Base-by-base conservation (phyloP, 352 stramenopile genomes). In the Phytophthora sp. region DNA sequence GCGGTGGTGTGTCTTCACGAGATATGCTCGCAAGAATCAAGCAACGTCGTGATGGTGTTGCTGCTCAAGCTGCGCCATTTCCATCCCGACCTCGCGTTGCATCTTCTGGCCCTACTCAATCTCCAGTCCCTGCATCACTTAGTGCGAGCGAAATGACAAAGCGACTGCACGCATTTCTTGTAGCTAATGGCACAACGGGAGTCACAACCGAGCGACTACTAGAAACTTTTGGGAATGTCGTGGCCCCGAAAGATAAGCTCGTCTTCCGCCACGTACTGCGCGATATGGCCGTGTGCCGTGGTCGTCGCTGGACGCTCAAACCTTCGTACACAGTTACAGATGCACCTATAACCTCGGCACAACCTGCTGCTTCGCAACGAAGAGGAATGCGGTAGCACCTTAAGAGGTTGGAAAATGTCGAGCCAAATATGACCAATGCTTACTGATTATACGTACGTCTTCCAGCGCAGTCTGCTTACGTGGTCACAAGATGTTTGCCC, bases 191-290 rank as follows among this genome's bases (percentile, higher is more conserved):
- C 13, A 54, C 48, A 46, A 57, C 74, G 26, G 91, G 89, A 5
- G 88, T 91, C 18, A 94, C 92, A 34, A 98, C 93, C 1, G 85
- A 96, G 54, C 72, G 95, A 49, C 76, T 99, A 26, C 71, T 98
- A 7, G 81, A 93, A 12, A 76, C 79, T 53, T 99, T 98, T 64
- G 84, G 66, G 20, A 68, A 86, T 15, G 72, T 98, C 20, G 74
- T 96, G 11, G 80, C 88, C 23, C 77, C 77, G n/a, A 91, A 95
- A 56, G 87, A 96, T 72, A 96, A 96, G 55, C 73, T 95, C 21
- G 71, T 95, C 15, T 96, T 96, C 54, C 84, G 88, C 15, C 90
- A 92, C 27, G 58, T 96, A 42, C 68, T 96, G 52, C 85, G 82
- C 50, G 82, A 92, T 38, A 94, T 96, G 72, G 88, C 88, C 1